A percentile compares a stretch with the other conserved stretches of the same genome.
These are phyloP conservation scores for Dactylorhiza incarnata DNA, from an alignment of 106 monocot species.

Conservation along the genomic window DNA sequence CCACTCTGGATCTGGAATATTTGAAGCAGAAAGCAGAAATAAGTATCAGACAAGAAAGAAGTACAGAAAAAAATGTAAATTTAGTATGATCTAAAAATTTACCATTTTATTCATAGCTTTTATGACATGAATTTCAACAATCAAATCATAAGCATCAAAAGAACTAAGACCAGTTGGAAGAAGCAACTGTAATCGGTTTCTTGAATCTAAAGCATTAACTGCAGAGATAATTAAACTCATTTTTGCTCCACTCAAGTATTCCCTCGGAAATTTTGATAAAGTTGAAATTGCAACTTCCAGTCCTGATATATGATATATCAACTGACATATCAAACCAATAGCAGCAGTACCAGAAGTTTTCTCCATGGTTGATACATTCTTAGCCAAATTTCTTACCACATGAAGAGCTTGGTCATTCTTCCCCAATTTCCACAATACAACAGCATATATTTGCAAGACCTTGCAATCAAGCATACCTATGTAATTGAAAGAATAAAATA, in stretches of 20 bases:
- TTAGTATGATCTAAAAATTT: background rate
- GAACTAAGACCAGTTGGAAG: conserved; percentile 17
- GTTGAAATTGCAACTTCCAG: conserved; percentile 35
- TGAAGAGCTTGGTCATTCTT: conserved; percentile 48
- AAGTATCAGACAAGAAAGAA: background rate
- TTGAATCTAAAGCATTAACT: conserved; percentile 54
- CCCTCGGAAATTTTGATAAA: conserved; percentile 46
- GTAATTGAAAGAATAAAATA: conserved; percentile 9
- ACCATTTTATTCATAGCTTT: conserved; percentile 67
- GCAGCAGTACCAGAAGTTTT: conserved; percentile 39
- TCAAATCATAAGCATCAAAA: conserved; percentile 29
- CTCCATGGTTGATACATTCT: conserved; percentile 44
- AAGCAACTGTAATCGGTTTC: conserved; percentile 36
- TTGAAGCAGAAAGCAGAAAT: background rate
- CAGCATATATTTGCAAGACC: conserved; percentile 73
- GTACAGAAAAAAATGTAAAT: background rate
- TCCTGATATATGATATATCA: conserved; percentile 63
- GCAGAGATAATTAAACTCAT: conserved; percentile 42
- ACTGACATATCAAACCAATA: conserved; percentile 59
- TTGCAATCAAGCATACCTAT: conserved; percentile 55
- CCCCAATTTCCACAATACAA: conserved; percentile 75
- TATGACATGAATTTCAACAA: conserved; percentile 52
- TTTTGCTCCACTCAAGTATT: conserved; percentile 36
- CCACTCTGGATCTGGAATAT: conserved; percentile 41
- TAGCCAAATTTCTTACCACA: conserved; percentile 44